Evolutionary conservation across 257 asterid genomes (phyloP).

Genomic region (Solanum ahanhuiri): DNA sequence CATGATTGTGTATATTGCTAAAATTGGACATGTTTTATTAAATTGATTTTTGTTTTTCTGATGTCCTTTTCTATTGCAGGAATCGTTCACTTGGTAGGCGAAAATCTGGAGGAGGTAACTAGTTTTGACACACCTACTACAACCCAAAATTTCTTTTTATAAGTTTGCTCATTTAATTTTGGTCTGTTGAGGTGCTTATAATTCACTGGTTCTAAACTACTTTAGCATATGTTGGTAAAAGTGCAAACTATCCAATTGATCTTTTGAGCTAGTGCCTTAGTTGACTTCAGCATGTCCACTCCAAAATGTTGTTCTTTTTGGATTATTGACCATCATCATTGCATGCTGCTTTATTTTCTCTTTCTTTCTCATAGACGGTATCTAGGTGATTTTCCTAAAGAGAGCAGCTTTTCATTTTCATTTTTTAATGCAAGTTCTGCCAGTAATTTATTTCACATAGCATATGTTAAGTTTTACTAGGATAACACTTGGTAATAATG

Average conservation of each 20-base stretch:
- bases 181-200: background rate
- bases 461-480: background rate
- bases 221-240: background rate
- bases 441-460: background rate
- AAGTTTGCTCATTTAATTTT: background rate
- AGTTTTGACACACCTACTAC: background rate
- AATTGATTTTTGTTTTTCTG: background rate
- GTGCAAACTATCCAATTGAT: background rate
- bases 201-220: background rate
- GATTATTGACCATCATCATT: background rate
- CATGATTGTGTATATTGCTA: background rate
- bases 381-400: background rate
- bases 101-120: conserved; percentile 78
- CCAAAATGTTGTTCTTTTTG: background rate
- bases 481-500: background rate
- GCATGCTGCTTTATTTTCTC: background rate
- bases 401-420: background rate
- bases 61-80: conserved; percentile 33
- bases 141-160: background rate
- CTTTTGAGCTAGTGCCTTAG: background rate
- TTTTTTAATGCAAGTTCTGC: background rate
- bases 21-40: background rate
- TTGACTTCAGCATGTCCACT: background rate
- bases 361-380: background rate
- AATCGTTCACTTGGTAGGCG: conserved; percentile 74